These are phyloP conservation scores for Lactarius hatsudake DNA, from an alignment of 768 basidiomycete genomes.

Conservation along the genomic window DNA sequence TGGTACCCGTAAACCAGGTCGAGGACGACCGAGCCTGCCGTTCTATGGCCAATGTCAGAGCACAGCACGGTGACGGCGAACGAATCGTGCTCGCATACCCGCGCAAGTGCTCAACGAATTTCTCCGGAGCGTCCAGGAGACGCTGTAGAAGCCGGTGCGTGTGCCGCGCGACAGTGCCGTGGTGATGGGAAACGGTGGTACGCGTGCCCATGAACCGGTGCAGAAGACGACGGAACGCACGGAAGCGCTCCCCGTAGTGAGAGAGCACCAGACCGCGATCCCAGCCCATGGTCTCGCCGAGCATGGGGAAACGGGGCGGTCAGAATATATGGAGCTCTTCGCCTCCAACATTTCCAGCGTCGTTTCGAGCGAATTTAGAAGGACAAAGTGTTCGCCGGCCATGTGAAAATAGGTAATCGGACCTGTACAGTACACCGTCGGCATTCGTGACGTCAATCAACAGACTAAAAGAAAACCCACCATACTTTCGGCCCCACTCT, in stretches of 20 bases:
- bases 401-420: not conserved
- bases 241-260: slow-evolving; percentile 14
- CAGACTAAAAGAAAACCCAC: slow-evolving; percentile 16
- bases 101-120: slow-evolving; percentile 15
- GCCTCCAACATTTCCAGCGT: slow-evolving; percentile 27
- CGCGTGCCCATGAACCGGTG: slow-evolving; percentile 16
- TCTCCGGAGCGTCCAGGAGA: slow-evolving; percentile 14
- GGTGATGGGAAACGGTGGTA: not conserved
- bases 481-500: slow-evolving; percentile 30
- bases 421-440: not conserved
- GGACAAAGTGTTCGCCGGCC: not conserved
- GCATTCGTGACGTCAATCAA: not conserved
- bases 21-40: slow-evolving; percentile 28
- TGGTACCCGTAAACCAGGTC: slow-evolving; percentile 30
- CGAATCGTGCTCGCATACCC: not conserved
- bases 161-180: slow-evolving; percentile 11
- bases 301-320: slow-evolving; percentile 18
- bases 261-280: slow-evolving; percentile 4
- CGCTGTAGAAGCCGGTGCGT: slow-evolving; percentile 3
- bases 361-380: slow-evolving; percentile 8
- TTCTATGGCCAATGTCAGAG: not conserved
- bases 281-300: slow-evolving; percentile 9
- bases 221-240: slow-evolving; percentile 1
- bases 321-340: slow-evolving; percentile 26
- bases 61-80: not conserved